Evolutionary conservation across 257 asterid genomes (phyloP), one percentile per base, ranked within the genome.

Genomic region (Buddleja alternifolia): DNA sequence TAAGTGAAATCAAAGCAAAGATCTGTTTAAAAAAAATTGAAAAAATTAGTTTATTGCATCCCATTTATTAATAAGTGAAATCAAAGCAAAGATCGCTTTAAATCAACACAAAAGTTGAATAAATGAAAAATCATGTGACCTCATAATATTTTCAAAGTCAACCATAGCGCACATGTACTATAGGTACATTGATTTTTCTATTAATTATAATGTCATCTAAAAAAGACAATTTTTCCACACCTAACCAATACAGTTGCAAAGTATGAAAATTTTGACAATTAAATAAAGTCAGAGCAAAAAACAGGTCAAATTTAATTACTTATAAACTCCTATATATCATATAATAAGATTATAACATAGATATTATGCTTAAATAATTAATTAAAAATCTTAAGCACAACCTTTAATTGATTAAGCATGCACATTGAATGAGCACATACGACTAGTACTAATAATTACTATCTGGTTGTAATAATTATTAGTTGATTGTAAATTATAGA

Each of bases 181-280:
- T 53, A 57, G 44, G 50, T 40, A 74, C 14, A 45, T 0, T 14
- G 16, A 14, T 24, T 5, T 25, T 29, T 36, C 15, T 14, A 23
- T 36, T 2, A 42, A 44, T 12, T 6, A 72, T 25, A 55, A 47
- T 47, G 73, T 77, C 61, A 67, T 47, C 39, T 6, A n/a, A 77
- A 46, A 72, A 32, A 58, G 83, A 45, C 71, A 74, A 34, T 57
- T 24, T 71, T 71, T 79, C 78, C 58, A 75, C 69, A 44, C 70
- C 67, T 29, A 66, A 48, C 54, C 20, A 50, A 56, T 66, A 4
- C 70, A 67, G 66, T 63, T 63, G 52, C 60, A 32, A 40, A 40
- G 15, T 11, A 8, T n/a, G 61, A 17, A 42, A 65, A n/a, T 8
- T 3, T 16, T 11, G 14, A 9, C 41, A 8, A 50, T 0, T 40